Evolutionary conservation across 139 green algal species (phyloP), one percentile per base, ranked within the genome.

Genomic region (Picochlorum sp.): DNA sequence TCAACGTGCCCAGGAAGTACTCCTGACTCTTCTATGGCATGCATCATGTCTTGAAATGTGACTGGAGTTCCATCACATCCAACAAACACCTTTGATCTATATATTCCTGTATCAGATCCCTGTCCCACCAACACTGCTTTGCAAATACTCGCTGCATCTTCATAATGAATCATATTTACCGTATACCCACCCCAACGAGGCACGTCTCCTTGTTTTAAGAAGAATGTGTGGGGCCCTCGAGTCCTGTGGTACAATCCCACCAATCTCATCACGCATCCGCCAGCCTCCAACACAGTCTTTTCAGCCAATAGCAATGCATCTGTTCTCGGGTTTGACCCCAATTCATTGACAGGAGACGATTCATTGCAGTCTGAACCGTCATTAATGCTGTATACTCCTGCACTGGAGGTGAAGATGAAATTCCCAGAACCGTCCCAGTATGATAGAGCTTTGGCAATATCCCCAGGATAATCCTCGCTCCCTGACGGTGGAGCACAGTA

Each of bases 101-200:
- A 83, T 6, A 57, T 68, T 3, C 65, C 68, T 3, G 11, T 38
- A 4, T 49, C 28, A 18, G 24, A 8, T 14, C 71, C 71, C 13
- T 50, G 24, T 14, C 66, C 66, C 20, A 16, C 21, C 45, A 79
- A 56, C 26, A 81, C 75, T 57, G 77, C 76, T 34, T 81, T 60
- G 3, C 74, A 72, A 41, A 98, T 66, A 4, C 60, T 24, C 4
- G 93, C 92, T 0, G 93, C 93, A 52, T 98, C 93, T 72, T 98
- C 88, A 71, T 99, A 99, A 71, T 98, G 94, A n/a, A 98, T 85
- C n/a, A 98, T 84, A 74, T 98, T 98, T 26, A 98, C 81, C 8
- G 52, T 75, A 62, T 95, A 89, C 38, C 77, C 85, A 9, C 72
- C 81, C 44, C 76, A 84, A 0, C 88, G 76, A 2, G 66, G 52